Conservation (phyloP, 106 monocot genomes). For the Narthecium ossifragum region DNA sequence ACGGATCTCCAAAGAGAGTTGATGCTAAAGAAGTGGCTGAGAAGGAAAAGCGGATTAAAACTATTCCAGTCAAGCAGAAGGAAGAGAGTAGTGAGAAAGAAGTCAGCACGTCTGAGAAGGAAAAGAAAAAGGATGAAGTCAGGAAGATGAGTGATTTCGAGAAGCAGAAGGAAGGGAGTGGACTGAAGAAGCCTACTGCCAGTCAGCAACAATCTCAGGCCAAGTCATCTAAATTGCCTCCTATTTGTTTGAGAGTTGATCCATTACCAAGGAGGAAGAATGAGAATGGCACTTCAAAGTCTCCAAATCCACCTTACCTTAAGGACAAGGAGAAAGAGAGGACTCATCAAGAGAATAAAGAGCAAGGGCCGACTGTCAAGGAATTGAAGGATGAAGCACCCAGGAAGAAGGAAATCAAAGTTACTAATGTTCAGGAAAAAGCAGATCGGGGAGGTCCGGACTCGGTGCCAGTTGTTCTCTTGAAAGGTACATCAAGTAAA, state of each 20-base stretch:
- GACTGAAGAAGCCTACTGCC: neutral
- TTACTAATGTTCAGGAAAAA: constrained; percentile 3
- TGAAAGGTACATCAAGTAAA: neutral
- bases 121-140: constrained; percentile 1
- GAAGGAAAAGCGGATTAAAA: constrained; percentile 22
- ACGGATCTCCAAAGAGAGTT: neutral
- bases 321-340: constrained; percentile 16
- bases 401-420: constrained; percentile 7
- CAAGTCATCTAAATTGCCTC: constrained; percentile 41
- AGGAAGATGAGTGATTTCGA: constrained; percentile 2
- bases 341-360: constrained; percentile 11
- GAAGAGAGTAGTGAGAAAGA: constrained; percentile 18
- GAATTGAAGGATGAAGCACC: neutral
- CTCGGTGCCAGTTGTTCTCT: neutral
- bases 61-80: constrained; percentile 19
- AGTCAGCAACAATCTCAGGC: constrained; percentile 8
- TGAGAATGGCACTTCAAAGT: constrained; percentile 32
- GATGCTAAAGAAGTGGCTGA: constrained; percentile 1
- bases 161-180: constrained; percentile 11
- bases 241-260: constrained; percentile 70
- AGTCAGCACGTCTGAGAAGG: constrained; percentile 1
- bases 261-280: constrained; percentile 45
- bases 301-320: constrained; percentile 15
- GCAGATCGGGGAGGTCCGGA: neutral
- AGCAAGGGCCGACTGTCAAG: neutral